Base-by-base conservation (phyloP, 371 early-diverging fungal genomes). In the Mortierella sp. region DNA sequence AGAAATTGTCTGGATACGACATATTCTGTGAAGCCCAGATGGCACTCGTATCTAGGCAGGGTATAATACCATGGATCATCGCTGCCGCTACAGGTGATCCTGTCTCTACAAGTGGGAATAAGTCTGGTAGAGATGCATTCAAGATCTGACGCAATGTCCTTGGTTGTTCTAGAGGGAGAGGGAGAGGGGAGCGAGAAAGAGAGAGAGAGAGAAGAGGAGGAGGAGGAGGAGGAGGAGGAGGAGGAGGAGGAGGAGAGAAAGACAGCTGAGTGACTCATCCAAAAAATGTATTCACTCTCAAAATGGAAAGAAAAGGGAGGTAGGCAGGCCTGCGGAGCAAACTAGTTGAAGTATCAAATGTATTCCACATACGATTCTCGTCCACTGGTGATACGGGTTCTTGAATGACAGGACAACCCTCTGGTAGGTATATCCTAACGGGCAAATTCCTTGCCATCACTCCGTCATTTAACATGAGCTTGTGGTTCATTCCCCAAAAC, bases 1-100 rank as follows among this genome's bases (percentile, higher is more conserved):
- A 68, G 74, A 93, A 93, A 67, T 90, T 90, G 72, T 93, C 93
- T 9, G 92, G 86, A 81, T 87, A 91, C 5, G 88, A 85, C 44
- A 91, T 75, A 66, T 91, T 87, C 50, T 85, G 87, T 60, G 88
- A 86, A 19, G 89, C 86, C 91, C 91, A 91, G 50, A 84, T 63
- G 26, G 91, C 84, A 9, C 92, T 90, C 19, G 87, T 89, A 43
- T 88, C 87, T 50, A 86, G 67, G 28, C 86, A 88, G 25, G 90
- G 61, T 46, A 64, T 66, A 46, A 91, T 72, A 15, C 92, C 91
- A 66, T 92, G 92, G 26, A 86, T 73, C 44, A 90, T 72, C 28
- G 83, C 81, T 43, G 62, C 51, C 18, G 83, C 76, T 44, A 65
- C 70, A 18, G 75, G 80, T 26, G 71, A 57, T 21, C 71, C 68